Evolutionary conservation across 768 basidiomycete genomes (phyloP).

Genomic region (Suillus discolor): DNA sequence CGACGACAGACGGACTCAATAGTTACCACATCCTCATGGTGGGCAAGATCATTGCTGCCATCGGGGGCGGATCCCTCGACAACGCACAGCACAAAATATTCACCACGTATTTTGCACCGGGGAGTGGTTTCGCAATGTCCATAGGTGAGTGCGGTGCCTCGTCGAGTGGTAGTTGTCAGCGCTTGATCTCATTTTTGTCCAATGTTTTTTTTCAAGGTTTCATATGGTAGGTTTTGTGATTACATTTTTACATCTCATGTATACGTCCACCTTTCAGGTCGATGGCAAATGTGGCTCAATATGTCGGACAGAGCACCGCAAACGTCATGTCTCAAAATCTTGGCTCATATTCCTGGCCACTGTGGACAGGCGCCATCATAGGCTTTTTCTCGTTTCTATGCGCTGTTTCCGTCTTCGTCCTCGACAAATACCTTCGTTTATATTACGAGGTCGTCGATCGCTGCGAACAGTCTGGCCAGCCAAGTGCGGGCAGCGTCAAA

Average conservation of each 20-base stretch:
- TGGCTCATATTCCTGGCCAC: constrained; percentile 42
- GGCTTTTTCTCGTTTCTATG: constrained; percentile 41
- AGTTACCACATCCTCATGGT: constrained; percentile 41
- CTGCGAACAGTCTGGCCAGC: constrained; percentile 29
- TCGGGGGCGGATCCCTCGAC: constrained; percentile 43
- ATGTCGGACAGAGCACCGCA: constrained; percentile 42
- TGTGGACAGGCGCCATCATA: constrained; percentile 44
- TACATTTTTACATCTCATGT: not conserved
- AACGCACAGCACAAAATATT: constrained; percentile 47
- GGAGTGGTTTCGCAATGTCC: constrained; percentile 42
- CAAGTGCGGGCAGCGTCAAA: constrained; percentile 28
- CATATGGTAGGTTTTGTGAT: constrained; percentile 31
- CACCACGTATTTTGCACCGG: constrained; percentile 45
- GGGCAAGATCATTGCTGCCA: constrained; percentile 43
- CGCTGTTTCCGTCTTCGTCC: constrained; percentile 37
- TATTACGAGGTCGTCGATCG: constrained; percentile 40
- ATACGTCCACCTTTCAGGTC: constrained; percentile 24
- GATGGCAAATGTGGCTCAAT: constrained; percentile 43
- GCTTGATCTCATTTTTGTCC: not conserved
- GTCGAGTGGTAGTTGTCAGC: not conserved
- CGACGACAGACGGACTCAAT: constrained; percentile 40
- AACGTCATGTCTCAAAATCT: constrained; percentile 42
- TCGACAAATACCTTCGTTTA: constrained; percentile 39
- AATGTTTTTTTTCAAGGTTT: constrained; percentile 20
- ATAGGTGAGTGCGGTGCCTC: constrained; percentile 24